Evolutionary conservation across 176 grass and related monocot species (phyloP), one percentile per base, ranked within the genome.

Genomic region (Saccharum spontaneum): DNA sequence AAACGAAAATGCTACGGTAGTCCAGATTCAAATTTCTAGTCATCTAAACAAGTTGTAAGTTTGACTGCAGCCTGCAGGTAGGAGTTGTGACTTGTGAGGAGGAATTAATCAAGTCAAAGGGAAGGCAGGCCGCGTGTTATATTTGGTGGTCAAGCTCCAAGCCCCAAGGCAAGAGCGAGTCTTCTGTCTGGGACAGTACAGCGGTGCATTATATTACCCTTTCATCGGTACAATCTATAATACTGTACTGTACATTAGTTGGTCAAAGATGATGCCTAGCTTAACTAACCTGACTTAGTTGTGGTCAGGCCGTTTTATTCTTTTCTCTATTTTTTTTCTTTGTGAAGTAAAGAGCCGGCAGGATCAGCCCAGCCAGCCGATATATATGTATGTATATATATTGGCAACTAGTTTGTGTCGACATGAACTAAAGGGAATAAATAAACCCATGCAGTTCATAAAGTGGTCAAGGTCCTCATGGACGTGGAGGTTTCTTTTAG

Each of bases 251-350:
- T 62, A 26, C 4, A 57, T 4, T 28, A 50, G 24, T 30, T 75
- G 45, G 74, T 59, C 74, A 76, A 76, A 76, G 74, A 76, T 38
- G 74, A 11, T 50, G 40, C 9, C 13, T 46, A 57, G n/a, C 11
- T 13, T 73, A 62, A n/a, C 37, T 48, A 24, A 15, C 14, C 37
- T 73, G 43, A 15, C 24, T 50, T 67, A 34, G 5, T 18, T 26
- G 69, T 45, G 40, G 69, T 44, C n/a, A 46, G n/a, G 13, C 5
- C 26, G 22, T 14, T 40, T 41, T 41, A 0, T 22, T 69, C 5
- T 11, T 11, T 0, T 39, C 7, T 31, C 26, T 4, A 10, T 61
- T 17, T 24, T 15, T 3, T 60, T 31, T 28, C 15, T 18, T 4
- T 14, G 4, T 31, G 11, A 67, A 34, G 31, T 15, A 16, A 66